A percentile compares a stretch with the other conserved stretches of the same genome.
Conservation (phyloP, 305 asterid species). For the Fraxinus latifolia region DNA sequence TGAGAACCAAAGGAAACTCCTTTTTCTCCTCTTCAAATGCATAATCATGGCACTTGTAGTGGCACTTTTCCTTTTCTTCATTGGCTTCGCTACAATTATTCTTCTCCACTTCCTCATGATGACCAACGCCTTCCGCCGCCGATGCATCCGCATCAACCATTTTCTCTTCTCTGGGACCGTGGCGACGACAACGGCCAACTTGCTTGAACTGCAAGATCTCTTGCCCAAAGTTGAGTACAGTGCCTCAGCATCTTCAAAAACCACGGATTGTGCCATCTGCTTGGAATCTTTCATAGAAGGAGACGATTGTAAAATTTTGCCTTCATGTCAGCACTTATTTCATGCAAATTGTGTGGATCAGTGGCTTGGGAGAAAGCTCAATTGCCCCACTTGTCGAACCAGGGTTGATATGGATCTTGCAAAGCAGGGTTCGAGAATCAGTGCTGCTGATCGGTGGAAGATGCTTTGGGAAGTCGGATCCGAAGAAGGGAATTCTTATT, state of each 20-base stretch:
- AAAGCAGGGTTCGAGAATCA: conserved; percentile 7
- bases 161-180: conserved; percentile 13
- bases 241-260: conserved; percentile 17
- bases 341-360: conserved; percentile 46
- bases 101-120: conserved; percentile 52
- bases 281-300: conserved; percentile 45
- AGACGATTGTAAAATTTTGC: conserved; percentile 39
- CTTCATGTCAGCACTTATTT: conserved; percentile 45
- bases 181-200: neutral
- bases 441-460: conserved; percentile 42
- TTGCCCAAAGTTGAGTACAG: conserved; percentile 31
- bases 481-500: conserved; percentile 30
- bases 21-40: conserved; percentile 46
- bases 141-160: conserved; percentile 28
- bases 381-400: conserved; percentile 52
- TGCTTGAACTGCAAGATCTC: conserved; percentile 5
- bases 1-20: conserved; percentile 37
- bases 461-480: conserved; percentile 39
- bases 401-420: conserved; percentile 40
- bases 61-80: conserved; percentile 54
- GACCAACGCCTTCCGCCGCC: conserved; percentile 49
- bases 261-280: conserved; percentile 51
- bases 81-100: conserved; percentile 58
- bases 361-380: conserved; percentile 50
- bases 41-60: conserved; percentile 39